A percentile compares a stretch with the other conserved stretches of the same genome.
Evolutionary conservation across 2,329 filamentous ascomycete species (phyloP).

Genomic region (Clathrospora elynae): DNA sequence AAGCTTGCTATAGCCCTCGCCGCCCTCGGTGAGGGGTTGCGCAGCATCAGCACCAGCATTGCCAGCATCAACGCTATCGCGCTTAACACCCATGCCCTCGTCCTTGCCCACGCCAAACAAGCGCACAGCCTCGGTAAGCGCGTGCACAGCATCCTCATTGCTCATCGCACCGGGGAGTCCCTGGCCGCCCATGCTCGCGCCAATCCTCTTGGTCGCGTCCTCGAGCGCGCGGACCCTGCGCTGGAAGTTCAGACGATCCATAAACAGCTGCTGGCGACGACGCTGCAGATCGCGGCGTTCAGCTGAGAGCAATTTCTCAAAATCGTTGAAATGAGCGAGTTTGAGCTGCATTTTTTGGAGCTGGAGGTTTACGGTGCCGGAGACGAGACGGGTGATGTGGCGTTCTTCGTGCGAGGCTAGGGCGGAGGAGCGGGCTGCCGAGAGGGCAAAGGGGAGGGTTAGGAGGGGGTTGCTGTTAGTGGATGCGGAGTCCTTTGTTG

Average conservation of each 20-base stretch:
- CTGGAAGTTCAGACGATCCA: constrained; percentile 89
- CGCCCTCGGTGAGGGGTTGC: constrained; percentile 40
- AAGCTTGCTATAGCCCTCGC: constrained; percentile 41
- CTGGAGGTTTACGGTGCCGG: constrained; percentile 89
- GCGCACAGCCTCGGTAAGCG: constrained; percentile 43
- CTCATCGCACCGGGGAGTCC: constrained; percentile 41
- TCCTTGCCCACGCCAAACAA: constrained; percentile 46
- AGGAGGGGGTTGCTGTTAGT: constrained; percentile 57
- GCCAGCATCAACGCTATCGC: constrained; percentile 35
- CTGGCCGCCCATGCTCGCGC: constrained; percentile 33
- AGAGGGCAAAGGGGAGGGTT: constrained; percentile 81
- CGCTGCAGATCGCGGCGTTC: constrained; percentile 92
- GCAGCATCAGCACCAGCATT: constrained; percentile 32
- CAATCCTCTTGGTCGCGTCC: constrained; percentile 66
- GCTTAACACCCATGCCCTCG: constrained; percentile 43
- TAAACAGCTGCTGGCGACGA: constrained; percentile 87
- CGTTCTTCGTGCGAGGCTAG: constrained; percentile 96
- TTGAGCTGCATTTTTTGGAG: constrained; percentile 95
- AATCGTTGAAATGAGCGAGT: constrained; percentile 92
- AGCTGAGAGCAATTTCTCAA: constrained; percentile 88
- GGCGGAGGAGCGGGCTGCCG: constrained; percentile 82
- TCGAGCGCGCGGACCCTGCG: constrained; percentile 83
- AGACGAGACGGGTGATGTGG: constrained; percentile 92
- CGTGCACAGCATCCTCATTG: constrained; percentile 41
- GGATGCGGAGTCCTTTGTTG: constrained; percentile 18